Conservation (phyloP, 768 basidiomycete genomes). For the Nevesoporus exiguus region DNA sequence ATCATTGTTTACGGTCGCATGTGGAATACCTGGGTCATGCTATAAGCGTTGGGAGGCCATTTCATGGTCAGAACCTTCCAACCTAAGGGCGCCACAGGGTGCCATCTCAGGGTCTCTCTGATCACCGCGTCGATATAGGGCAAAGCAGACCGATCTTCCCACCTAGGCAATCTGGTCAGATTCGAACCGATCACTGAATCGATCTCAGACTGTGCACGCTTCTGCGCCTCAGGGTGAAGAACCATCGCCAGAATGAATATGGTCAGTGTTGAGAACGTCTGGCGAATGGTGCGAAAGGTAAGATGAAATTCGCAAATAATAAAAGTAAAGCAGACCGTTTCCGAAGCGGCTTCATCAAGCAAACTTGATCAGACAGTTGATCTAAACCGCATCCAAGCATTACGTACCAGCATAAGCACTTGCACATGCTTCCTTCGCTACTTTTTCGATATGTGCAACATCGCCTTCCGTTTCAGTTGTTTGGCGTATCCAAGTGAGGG, state of each 20-base stretch:
- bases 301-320: neutral
- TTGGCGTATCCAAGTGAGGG: neutral
- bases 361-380: neutral
- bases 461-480: neutral
- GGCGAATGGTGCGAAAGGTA: neutral
- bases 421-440: conserved; percentile 7
- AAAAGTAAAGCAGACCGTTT: conserved; percentile 3
- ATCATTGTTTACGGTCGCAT: conserved; percentile 33
- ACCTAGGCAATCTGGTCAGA: conserved; percentile 11
- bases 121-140: conserved; percentile 12
- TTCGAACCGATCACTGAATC: conserved; percentile 7
- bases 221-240: conserved; percentile 16
- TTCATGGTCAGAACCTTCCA: neutral
- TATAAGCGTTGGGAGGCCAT: neutral
- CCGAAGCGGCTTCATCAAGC: conserved; percentile 8
- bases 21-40: conserved; percentile 18
- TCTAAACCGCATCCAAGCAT: neutral
- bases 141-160: conserved; percentile 12
- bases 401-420: conserved; percentile 12
- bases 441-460: neutral
- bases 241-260: conserved; percentile 13
- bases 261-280: conserved; percentile 6
- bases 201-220: conserved; percentile 13
- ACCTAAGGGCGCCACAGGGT: conserved; percentile 13
- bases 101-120: conserved; percentile 11